These are phyloP conservation scores for Dimargaris cristalligena DNA, from an alignment of 192 early-diverging fungal species.

Conservation along the genomic window DNA sequence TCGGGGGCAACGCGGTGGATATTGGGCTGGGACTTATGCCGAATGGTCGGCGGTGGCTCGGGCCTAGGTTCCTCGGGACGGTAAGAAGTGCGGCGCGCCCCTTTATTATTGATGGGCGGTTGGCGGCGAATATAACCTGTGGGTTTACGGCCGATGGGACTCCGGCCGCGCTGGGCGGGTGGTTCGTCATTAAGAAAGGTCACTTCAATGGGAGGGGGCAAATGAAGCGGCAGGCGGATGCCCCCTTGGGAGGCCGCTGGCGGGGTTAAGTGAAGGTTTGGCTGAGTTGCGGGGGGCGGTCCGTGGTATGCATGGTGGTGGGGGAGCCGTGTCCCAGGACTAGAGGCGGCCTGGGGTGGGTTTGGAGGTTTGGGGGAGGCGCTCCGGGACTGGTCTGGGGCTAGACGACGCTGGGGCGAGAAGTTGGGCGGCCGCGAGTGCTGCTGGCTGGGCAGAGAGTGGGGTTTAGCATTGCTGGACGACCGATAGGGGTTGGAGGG, in stretches of 20 bases:
- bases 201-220: neutral
- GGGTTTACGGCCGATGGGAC: neutral
- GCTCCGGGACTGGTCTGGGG: too few relatives aligned
- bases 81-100: neutral
- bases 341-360: too few relatives aligned
- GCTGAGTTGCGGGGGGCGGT: too few relatives aligned
- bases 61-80: neutral
- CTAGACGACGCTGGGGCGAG: too few relatives aligned
- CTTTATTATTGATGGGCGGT: neutral
- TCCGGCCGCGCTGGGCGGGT: neutral
- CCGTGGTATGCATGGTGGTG: too few relatives aligned
- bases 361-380: too few relatives aligned
- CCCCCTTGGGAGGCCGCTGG: too few relatives aligned
- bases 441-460: neutral
- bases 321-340: too few relatives aligned
- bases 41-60: neutral
- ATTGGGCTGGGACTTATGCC: neutral
- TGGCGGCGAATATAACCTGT: neutral
- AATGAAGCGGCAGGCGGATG: neutral
- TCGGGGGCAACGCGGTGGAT: neutral
- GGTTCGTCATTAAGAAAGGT: neutral
- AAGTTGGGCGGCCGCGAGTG: too few relatives aligned
- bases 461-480: neutral
- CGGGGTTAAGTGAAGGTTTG: too few relatives aligned
- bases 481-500: neutral